Evolutionary conservation across 305 asterid species (phyloP).

Genomic region (Ruellia speciosa): DNA sequence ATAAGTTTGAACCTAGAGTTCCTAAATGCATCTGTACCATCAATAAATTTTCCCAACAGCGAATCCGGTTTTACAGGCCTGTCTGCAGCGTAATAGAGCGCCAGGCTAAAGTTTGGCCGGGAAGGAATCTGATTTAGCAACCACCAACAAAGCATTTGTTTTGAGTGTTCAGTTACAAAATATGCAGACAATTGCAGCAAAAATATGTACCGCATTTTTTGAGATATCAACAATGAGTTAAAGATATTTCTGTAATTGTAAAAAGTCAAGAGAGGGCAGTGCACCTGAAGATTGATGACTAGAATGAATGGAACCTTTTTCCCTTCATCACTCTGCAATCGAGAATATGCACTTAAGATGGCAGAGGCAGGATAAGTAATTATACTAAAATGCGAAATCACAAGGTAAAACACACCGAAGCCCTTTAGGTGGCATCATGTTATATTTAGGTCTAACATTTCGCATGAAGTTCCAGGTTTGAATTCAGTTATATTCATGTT

Average conservation of each 20-base stretch:
- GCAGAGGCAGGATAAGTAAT: no score
- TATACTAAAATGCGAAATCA: no score
- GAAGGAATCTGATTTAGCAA: conserved; percentile 72
- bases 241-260: not conserved
- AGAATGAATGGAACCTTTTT: conserved; percentile 77
- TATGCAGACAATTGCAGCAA: conserved; percentile 14
- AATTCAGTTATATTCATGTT: no score
- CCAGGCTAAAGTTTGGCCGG: conserved; percentile 88
- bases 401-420: no score
- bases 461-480: no score
- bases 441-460: no score
- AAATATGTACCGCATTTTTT: no score
- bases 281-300: conserved; percentile 78
- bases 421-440: no score
- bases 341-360: conserved; percentile 15
- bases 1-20: conserved; percentile 95
- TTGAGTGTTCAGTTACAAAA: conserved; percentile 6
- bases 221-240: no score
- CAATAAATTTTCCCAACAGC: conserved; percentile 70
- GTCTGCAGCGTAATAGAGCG: conserved; percentile 85
- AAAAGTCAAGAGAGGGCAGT: not conserved
- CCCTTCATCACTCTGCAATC: conserved; percentile 76
- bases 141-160: not conserved
- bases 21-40: conserved; percentile 83
- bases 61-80: conserved; percentile 72